Percentiles rank a stretch among this genome's conserved stretches.
Conservation (phyloP, 805 yeast species). For the Scheffersomyces stipitis region DNA sequence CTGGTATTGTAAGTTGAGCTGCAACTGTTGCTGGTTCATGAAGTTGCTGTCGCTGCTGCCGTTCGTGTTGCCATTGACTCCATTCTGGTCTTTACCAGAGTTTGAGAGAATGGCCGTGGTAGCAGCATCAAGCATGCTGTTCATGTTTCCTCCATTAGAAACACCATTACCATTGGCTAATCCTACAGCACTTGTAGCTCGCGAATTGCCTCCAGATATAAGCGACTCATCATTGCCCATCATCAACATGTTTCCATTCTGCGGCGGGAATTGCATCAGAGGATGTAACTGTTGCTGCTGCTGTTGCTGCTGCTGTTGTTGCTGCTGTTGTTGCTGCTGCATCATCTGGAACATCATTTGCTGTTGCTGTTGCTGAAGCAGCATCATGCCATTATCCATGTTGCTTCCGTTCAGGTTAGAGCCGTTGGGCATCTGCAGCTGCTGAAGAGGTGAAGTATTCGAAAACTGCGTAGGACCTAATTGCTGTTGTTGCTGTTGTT, state of each 20-base stretch:
- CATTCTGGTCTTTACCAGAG: background rate
- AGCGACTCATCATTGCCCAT: background rate
- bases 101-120: background rate
- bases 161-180: too few relatives aligned
- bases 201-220: too few relatives aligned
- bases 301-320: conserved; percentile 9
- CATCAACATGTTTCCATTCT: background rate
- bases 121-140: background rate
- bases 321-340: conserved; percentile 10
- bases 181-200: too few relatives aligned
- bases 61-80: background rate
- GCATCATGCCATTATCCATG: conserved; percentile 1
- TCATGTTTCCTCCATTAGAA: background rate
- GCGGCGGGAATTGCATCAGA: background rate
- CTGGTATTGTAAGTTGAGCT: conserved; percentile 16
- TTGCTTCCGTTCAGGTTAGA: background rate
- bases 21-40: conserved; percentile 14
- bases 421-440: conserved; percentile 4
- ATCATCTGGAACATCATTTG: conserved; percentile 11
- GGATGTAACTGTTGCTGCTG: conserved; percentile 6
- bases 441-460: conserved; percentile 4
- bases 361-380: conserved; percentile 1
- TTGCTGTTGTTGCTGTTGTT: conserved; percentile 10
- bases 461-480: conserved; percentile 1
- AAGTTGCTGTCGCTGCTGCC: conserved; percentile 1